Evolutionary conservation across 176 grass and related monocot species (phyloP), one percentile per base, ranked within the genome.

Genomic region (Ensete ventricosum): DNA sequence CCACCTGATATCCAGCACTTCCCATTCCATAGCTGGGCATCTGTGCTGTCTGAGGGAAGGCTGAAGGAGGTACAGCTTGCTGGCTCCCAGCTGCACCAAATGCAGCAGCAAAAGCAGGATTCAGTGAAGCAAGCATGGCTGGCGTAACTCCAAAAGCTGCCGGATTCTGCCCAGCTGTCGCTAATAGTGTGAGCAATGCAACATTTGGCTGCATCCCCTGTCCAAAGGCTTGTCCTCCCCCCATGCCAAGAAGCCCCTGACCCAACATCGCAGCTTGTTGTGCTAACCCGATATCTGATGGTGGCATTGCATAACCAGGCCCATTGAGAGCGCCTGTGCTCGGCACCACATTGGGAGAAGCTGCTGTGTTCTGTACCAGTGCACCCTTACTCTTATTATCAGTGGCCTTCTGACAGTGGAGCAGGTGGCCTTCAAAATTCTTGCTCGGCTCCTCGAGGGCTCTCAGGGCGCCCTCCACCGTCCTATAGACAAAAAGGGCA

Each of bases 401-500:
- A 64, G 88, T 87, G 16, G 91, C 91, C 72, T 89, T 99, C 84
- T 99, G 91, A 48, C 89, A 84, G 54, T 94, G 88, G 17, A 99
- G 88, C 21, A 89, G 62, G 75, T 94, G 83, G 13, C 96, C 96
- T 64, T 94, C 96, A 52, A 99, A 99, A 64, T 86, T 99, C 80
- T 85, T 94, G 34, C 82, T 63, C 2, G 96, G 96, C 34, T 99
- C 96, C 76, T 99, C 96, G 1, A 99, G 85, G 0, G 96, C 90
- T 14, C 82, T 92, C 1, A 83, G 77, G 53, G 91, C 96, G 23
- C 88, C 81, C 1, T 99, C 96, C 52, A 71, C 58, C 53, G 82
- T 79, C 80, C 88, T 99, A 77, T 99, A 99, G n/a, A 99, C 88
- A 12, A 99, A 99, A n/a, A 99, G 83, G 0, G 96, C 96, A 76